Base-by-base conservation (phyloP, 2,329 filamentous ascomycete species). In the Pochonia chlamydosporia region DNA sequence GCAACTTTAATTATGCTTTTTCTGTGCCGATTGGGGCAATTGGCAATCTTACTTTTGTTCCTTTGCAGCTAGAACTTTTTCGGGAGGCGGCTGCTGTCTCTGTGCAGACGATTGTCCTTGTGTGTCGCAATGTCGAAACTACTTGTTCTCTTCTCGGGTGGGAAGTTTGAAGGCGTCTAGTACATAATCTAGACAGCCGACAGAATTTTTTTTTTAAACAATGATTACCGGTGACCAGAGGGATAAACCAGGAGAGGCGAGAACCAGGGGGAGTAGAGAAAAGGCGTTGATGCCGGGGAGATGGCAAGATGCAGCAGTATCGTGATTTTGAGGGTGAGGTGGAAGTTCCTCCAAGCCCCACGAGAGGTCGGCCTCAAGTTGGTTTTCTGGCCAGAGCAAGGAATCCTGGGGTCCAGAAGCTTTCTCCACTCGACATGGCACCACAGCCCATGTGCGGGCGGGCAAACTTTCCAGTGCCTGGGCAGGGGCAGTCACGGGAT, bases 191-290 rank as follows among this genome's bases (percentile, higher is more conserved):
- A 62, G 58, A 60, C 55, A 60, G 18, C 57, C 57, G 58, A 52
- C 53, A 62, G 58, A 61, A 50, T 49, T 26, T 40, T 33, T 37
- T 25, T 6, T 16, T 40, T 7, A 35, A 28, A 28, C 28, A 50
- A 59, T 58, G 54, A 61, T 58, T 55, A 68, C 66, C 65, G 58
- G 63, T 62, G 58, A 68, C 67, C 67, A 67, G 61, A 58, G 61
- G 62, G 59, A 54, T 63, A 52, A 64, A 68, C 68, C 66, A 70
- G 64, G 51, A 63, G 63, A 62, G 59, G 59, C 61, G 58, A 57
- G 59, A 58, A 63, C 59, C 60, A 55, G 53, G 45, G 49, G 52
- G 48, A 46, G 48, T 50, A 47, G 52, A 36, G 39, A 25, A 33
- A 33, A 14, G 37, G 18, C 10, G 51, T 52, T 49, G 56, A 57